Conservation (phyloP, 1,284 basidiomycete species). For the Pseudozyma hubeiensis region DNA sequence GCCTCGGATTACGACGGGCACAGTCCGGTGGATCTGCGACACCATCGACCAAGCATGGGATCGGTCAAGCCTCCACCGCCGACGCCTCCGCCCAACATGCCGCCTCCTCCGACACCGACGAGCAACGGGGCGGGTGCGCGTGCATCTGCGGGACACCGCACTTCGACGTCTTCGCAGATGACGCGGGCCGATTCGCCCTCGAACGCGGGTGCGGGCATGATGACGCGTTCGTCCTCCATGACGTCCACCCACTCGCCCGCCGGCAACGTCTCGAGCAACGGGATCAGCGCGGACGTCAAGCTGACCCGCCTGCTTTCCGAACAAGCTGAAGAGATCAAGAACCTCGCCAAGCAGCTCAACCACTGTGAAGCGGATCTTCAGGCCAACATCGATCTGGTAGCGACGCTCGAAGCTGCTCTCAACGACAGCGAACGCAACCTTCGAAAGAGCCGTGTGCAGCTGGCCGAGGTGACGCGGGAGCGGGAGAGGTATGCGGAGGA, state of each 20-base stretch:
- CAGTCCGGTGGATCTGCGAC: constrained; percentile 21
- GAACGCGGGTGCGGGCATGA: constrained; percentile 17
- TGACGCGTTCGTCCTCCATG: constrained; percentile 60
- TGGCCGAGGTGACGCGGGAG: constrained; percentile 61
- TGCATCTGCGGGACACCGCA: constrained; percentile 39
- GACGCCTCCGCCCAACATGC: constrained; percentile 86
- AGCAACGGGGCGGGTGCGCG: constrained; percentile 18
- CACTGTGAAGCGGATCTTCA: constrained; percentile 91
- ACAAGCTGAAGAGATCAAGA: constrained; percentile 83
- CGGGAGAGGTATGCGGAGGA: constrained; percentile 54
- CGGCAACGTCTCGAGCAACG: constrained; percentile 19
- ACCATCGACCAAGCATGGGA: constrained; percentile 35
- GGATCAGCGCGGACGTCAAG: constrained; percentile 41
- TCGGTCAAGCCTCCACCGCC: constrained; percentile 82
- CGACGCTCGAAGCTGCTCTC: constrained; percentile 60
- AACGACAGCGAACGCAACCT: constrained; percentile 63
- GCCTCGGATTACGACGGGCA: constrained; percentile 32
- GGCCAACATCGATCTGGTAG: constrained; percentile 89
- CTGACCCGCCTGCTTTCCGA: constrained; percentile 74
- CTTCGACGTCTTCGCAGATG: constrained; percentile 50
- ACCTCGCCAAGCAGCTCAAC: constrained; percentile 86
- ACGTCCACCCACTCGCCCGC: constrained; percentile 49
- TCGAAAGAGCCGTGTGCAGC: constrained; percentile 63
- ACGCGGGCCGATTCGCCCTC: constrained; percentile 57
- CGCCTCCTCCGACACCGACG: constrained; percentile 74